Conservation (phyloP, 768 basidiomycete species). For the Psilocybe sp. region DNA sequence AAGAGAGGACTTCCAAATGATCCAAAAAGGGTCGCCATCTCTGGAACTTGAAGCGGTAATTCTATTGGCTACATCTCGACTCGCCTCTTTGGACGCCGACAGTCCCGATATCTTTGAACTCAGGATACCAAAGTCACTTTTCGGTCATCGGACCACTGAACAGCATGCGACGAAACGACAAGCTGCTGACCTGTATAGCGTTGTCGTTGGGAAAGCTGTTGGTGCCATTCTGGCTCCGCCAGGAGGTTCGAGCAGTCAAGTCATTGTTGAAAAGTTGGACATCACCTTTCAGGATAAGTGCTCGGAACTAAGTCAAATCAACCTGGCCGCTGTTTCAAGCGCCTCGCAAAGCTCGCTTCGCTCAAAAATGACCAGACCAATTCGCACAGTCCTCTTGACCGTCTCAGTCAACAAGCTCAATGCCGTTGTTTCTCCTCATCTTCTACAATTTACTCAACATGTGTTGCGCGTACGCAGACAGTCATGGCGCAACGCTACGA, state of each 20-base stretch:
- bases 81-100: conserved; percentile 42
- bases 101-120: conserved; percentile 27
- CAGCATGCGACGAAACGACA: background rate
- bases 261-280: conserved; percentile 29
- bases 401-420: conserved; percentile 38
- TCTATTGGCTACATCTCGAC: conserved; percentile 24
- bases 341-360: conserved; percentile 47
- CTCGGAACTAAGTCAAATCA: conserved; percentile 25
- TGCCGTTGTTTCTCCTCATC: conserved; percentile 49
- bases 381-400: conserved; percentile 30
- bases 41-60: conserved; percentile 28
- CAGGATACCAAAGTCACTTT: conserved; percentile 26
- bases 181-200: conserved; percentile 12
- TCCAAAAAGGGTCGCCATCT: conserved; percentile 2
- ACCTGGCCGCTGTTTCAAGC: conserved; percentile 21
- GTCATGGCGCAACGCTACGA: conserved; percentile 20
- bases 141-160: conserved; percentile 10
- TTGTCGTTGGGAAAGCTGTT: conserved; percentile 25
- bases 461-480: conserved; percentile 48
- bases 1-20: conserved; percentile 19
- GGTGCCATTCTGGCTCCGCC: conserved; percentile 33
- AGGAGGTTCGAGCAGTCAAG: conserved; percentile 30
- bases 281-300: conserved; percentile 19
- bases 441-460: conserved; percentile 59
- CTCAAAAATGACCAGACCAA: conserved; percentile 25